A percentile compares a stretch with the other conserved stretches of the same genome.
These are phyloP conservation scores for Pharnaceum exiguum DNA, from an alignment of 148 eudicot genomes.

Conservation along the genomic window DNA sequence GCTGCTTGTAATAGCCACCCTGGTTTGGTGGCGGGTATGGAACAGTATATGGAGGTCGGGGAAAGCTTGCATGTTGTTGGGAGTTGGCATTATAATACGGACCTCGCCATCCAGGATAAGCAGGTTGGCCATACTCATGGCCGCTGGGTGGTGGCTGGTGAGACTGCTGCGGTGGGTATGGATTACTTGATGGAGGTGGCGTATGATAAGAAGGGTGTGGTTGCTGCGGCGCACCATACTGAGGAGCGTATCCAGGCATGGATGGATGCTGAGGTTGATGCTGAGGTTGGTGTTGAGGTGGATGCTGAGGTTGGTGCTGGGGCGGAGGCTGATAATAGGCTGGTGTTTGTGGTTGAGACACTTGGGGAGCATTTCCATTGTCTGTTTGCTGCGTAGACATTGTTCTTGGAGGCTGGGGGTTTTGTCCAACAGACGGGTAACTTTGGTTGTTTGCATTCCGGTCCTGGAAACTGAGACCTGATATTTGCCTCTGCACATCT, in stretches of 20 bases:
- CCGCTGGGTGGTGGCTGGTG: slow-evolving; percentile 48
- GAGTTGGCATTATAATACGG: slow-evolving; percentile 64
- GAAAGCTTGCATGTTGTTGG: slow-evolving; percentile 67
- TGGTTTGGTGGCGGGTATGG: slow-evolving; percentile 74
- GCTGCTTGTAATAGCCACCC: slow-evolving; percentile 82
- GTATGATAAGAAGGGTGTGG: slow-evolving; percentile 41
- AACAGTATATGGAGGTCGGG: slow-evolving; percentile 78
- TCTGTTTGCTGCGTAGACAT: slow-evolving; percentile 44
- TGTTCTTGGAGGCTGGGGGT: slow-evolving; percentile 50
- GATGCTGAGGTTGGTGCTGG: slow-evolving; percentile 12
- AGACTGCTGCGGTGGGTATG: slow-evolving; percentile 52
- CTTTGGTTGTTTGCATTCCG: slow-evolving; percentile 42
- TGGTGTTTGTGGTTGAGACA: slow-evolving; percentile 44
- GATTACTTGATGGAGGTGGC: slow-evolving; percentile 26
- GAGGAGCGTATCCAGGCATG: slow-evolving; percentile 39
- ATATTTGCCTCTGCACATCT: slow-evolving; percentile 74
- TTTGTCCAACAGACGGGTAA: slow-evolving; percentile 59
- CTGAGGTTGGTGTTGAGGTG: slow-evolving; percentile 16
- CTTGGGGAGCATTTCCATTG: slow-evolving; percentile 31
- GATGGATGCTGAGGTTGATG: slow-evolving; percentile 38
- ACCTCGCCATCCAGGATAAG: slow-evolving; percentile 92
- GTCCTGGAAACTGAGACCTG: slow-evolving; percentile 86
- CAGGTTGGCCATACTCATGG: slow-evolving; percentile 89
- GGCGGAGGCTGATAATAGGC: slow-evolving; percentile 47
- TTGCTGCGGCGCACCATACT: slow-evolving; percentile 39